phyloP scores from a whole-genome alignment of 108 stramenopile species.

The Skeletonema tropicum region DNA sequence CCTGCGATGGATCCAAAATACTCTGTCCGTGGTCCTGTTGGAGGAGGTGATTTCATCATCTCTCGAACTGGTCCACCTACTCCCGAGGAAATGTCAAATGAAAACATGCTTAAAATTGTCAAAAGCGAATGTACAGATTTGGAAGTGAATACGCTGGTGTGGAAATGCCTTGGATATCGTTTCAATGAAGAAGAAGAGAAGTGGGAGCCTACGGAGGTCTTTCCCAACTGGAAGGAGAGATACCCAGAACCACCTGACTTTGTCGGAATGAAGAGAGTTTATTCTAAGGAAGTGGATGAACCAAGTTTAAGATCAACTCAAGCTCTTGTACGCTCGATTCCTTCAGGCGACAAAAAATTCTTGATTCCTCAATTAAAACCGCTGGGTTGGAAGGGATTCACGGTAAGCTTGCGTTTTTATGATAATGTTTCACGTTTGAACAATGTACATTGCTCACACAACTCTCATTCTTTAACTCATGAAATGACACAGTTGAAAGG shows the following conservation, averaged over 20 bases:
- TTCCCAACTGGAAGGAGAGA: constrained; percentile 90
- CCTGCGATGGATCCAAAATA: constrained; percentile 75
- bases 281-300: constrained; percentile 84
- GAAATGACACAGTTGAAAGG: constrained; percentile 58
- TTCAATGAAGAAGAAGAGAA: constrained; percentile 56
- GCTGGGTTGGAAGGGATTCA: constrained; percentile 85
- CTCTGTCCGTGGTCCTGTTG: constrained; percentile 56
- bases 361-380: constrained; percentile 79
- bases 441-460: background rate
- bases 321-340: constrained; percentile 75
- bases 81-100: constrained; percentile 77
- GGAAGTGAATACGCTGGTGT: constrained; percentile 90
- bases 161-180: constrained; percentile 95
- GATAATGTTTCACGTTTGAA: background rate
- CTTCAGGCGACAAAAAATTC: constrained; percentile 81
- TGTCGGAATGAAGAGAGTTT: constrained; percentile 89
- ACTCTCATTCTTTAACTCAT: background rate
- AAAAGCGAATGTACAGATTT: constrained; percentile 73
- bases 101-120: constrained; percentile 80
- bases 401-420: constrained; percentile 42
- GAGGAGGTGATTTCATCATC: constrained; percentile 65
- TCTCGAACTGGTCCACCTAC: constrained; percentile 71
- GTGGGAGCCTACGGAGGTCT: constrained; percentile 77
- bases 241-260: constrained; percentile 93
- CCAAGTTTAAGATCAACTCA: constrained; percentile 81